Percentiles rank a stretch among this genome's conserved stretches.
These are phyloP conservation scores for Vitis rupestris DNA, from an alignment of 164 flowering plant genomes.

Conservation along the genomic window DNA sequence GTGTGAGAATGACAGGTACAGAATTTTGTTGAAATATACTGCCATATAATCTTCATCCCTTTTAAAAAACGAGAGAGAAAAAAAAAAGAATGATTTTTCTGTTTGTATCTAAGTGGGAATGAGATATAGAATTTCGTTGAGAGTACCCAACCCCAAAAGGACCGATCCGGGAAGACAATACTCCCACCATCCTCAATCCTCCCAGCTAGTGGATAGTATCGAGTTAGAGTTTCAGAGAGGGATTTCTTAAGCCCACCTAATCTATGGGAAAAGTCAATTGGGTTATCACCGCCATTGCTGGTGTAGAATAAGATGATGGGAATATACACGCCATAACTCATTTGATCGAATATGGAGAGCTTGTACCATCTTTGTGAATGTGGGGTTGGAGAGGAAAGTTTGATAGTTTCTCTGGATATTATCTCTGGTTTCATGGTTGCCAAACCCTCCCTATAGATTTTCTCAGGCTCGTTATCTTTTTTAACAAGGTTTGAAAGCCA, in stretches of 20 bases:
- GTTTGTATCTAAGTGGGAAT: too few relatives aligned
- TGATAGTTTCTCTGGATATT: conserved; percentile 18
- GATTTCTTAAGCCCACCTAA: conserved; percentile 15
- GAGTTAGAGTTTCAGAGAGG: conserved; percentile 14
- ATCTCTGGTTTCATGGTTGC: conserved; percentile 6
- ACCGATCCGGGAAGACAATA: too few relatives aligned
- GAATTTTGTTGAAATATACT: too few relatives aligned
- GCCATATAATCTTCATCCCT: too few relatives aligned
- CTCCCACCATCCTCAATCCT: conserved; percentile 8
- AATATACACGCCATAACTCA: conserved; percentile 7
- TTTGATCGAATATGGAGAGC: conserved; percentile 33
- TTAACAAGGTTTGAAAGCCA: too few relatives aligned
- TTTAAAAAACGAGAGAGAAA: too few relatives aligned
- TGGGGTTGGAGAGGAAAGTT: conserved; percentile 40
- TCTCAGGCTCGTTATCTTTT: too few relatives aligned
- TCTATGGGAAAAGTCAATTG: background rate
- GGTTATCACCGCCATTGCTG: background rate
- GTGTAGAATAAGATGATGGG: conserved; percentile 22
- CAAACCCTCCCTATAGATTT: background rate
- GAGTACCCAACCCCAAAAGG: too few relatives aligned
- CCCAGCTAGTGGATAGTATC: conserved; percentile 33
- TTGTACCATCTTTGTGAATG: conserved; percentile 11
- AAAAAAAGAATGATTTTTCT: too few relatives aligned
- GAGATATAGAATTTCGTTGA: too few relatives aligned
- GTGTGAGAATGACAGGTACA: too few relatives aligned